phyloP scores from a whole-genome alignment of 768 basidiomycete genomes.

The Boletus coccyginus region DNA sequence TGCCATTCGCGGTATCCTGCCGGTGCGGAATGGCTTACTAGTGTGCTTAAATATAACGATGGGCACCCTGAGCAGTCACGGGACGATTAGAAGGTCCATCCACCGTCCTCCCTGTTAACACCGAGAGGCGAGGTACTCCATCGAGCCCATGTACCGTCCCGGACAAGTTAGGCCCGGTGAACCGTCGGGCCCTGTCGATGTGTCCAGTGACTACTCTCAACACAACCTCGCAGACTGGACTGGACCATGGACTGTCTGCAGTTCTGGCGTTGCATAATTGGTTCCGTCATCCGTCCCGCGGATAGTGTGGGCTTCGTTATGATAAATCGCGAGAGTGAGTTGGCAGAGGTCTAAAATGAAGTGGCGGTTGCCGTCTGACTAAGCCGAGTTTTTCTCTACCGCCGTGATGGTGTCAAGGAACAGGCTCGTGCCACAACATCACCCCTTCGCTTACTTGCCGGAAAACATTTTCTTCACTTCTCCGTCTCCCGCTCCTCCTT shows the following conservation, averaged over 20 bases:
- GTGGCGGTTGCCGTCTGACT: conserved; percentile 33
- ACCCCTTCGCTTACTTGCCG: conserved; percentile 16
- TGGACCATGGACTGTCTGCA: not conserved
- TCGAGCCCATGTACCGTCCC: too few relatives aligned
- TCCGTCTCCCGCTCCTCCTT: conserved; percentile 3
- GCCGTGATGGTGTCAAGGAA: conserved; percentile 12
- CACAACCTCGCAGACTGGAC: too few relatives aligned
- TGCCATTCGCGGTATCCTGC: too few relatives aligned
- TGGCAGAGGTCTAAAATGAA: conserved; percentile 2
- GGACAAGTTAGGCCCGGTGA: too few relatives aligned
- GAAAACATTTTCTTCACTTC: conserved; percentile 18
- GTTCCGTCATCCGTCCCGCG: not conserved
- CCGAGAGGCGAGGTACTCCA: too few relatives aligned
- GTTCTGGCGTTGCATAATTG: not conserved
- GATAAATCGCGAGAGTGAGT: not conserved
- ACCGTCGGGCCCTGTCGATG: too few relatives aligned
- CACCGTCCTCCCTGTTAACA: too few relatives aligned
- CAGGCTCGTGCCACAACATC: conserved; percentile 4
- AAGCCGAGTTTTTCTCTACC: conserved; percentile 18
- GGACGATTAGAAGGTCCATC: too few relatives aligned
- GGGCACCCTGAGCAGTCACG: too few relatives aligned
- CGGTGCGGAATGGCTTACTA: too few relatives aligned
- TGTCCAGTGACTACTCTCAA: too few relatives aligned
- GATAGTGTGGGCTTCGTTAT: not conserved
- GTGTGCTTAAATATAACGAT: too few relatives aligned